Base-by-base conservation (phyloP, 768 basidiomycete genomes). In the Udeniomyces megalosporus region DNA sequence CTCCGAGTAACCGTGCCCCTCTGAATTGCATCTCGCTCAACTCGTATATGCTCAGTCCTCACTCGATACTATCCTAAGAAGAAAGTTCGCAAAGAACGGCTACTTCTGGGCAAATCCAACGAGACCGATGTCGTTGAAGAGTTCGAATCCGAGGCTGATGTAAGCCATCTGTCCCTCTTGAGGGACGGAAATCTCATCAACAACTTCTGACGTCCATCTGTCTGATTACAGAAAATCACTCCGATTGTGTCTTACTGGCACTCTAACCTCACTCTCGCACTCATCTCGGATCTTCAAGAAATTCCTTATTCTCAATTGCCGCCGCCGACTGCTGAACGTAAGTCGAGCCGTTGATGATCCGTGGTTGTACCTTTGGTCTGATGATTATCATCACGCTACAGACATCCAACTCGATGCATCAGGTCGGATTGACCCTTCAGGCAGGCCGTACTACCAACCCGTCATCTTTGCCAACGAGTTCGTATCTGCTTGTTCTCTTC, bases 381-480 rank as follows among this genome's bases (percentile, higher is more conserved):
- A n/a, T n/a, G n/a, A 22, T 55, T 11, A 22, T 56, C 20, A 2
- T 28, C 32, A 48, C 42, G 55, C 56, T 29, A 59, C 68, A 85
- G 86, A 86, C 71, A 72, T 90, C 50, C 75, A 81, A 57, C 70
- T 90, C 45, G 76, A 84, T 44, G 78, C 80, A 4, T 77, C 75
- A 28, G 69, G 77, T n/a, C 58, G 59, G 26, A 42, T 44, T 24
- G 45, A 49, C 12, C 7, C 63, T 59, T 46, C 66, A 1, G 64
- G 60, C n/a, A 48, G 62, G 24, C 35, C 24, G 0, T 81, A 78
- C 66, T 90, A 92, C 78, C 85, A 82, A 69, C 93, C 93, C 10
- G 83, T 92, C 62, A 71, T 96, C 42, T 97, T 85, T 74, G 81
- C 88, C 15, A 97, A 97, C 70, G 90, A 95, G 61, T 62, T 5